Conservation (phyloP, 2,329 filamentous ascomycete species). For the Scopulariopsis brevicaulis region DNA sequence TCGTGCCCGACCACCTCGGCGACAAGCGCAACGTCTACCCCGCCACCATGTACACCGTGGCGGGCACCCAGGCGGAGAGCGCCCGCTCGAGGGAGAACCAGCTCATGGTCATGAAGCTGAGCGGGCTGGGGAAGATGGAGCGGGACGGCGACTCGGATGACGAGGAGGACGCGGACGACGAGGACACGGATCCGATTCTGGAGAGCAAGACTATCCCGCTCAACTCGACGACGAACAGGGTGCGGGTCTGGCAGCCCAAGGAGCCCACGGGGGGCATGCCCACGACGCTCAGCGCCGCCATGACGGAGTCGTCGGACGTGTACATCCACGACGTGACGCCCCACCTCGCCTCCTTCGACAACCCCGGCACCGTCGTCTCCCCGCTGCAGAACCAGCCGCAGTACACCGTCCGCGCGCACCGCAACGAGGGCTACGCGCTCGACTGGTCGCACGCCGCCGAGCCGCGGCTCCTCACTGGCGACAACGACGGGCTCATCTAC, state of each 20-base stretch:
- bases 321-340: constrained; percentile 91
- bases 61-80: constrained; percentile 82
- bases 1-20: constrained; percentile 75
- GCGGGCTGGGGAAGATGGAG: constrained; percentile 81
- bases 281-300: constrained; percentile 76
- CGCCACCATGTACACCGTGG: constrained; percentile 87
- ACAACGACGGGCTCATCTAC: constrained; percentile 84
- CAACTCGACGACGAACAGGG: constrained; percentile 82
- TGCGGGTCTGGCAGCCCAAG: constrained; percentile 76
- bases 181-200: constrained; percentile 76
- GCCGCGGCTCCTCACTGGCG: constrained; percentile 80
- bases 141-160: constrained; percentile 53
- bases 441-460: constrained; percentile 66
- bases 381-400: constrained; percentile 81
- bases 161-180: constrained; percentile 62
- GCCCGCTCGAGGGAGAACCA: constrained; percentile 74
- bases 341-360: constrained; percentile 82
- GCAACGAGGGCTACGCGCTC: constrained; percentile 87
- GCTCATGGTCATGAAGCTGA: constrained; percentile 93
- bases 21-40: constrained; percentile 89
- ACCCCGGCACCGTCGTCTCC: constrained; percentile 69
- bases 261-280: constrained; percentile 33
- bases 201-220: constrained; percentile 86
- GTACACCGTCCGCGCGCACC: constrained; percentile 81
- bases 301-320: constrained; percentile 82